phyloP scores from a whole-genome alignment of 78 protist species.

The Dictyostelium citrinum region DNA sequence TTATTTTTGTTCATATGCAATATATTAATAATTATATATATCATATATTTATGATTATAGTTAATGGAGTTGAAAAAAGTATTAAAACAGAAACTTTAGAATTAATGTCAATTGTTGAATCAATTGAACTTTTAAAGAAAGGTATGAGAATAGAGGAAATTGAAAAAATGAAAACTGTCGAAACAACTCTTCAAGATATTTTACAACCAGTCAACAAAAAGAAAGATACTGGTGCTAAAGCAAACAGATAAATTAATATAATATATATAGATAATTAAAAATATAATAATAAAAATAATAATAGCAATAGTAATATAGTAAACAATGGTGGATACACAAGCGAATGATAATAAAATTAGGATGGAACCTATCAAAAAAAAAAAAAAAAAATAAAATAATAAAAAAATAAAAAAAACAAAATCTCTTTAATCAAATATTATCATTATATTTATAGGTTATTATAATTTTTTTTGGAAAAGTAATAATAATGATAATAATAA shows the following conservation, averaged over 20 bases:
- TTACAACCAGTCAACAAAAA: constrained; percentile 68
- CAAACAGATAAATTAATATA: neutral
- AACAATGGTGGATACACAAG: neutral
- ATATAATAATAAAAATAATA: neutral
- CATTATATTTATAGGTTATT: too few relatives aligned
- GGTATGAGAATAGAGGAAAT: constrained; percentile 49
- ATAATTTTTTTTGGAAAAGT: too few relatives aligned
- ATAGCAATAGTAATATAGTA: neutral
- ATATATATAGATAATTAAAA: too few relatives aligned
- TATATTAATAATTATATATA: neutral
- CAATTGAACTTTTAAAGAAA: constrained; percentile 29
- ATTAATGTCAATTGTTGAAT: constrained; percentile 9
- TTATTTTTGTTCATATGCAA: too few relatives aligned
- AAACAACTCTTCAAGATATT: constrained; percentile 63
- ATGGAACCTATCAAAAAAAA: neutral
- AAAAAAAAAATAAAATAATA: neutral
- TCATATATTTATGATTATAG: neutral
- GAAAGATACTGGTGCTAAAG: constrained; percentile 81
- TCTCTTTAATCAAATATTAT: too few relatives aligned
- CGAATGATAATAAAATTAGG: neutral
- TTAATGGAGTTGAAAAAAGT: constrained; percentile 33
- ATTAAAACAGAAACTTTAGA: constrained; percentile 26
- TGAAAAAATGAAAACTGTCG: neutral
- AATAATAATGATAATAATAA: too few relatives aligned
- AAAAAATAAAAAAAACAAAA: neutral